phyloP scores from a whole-genome alignment of 1,284 basidiomycete genomes.

The Ustanciosporium gigantosporum region DNA sequence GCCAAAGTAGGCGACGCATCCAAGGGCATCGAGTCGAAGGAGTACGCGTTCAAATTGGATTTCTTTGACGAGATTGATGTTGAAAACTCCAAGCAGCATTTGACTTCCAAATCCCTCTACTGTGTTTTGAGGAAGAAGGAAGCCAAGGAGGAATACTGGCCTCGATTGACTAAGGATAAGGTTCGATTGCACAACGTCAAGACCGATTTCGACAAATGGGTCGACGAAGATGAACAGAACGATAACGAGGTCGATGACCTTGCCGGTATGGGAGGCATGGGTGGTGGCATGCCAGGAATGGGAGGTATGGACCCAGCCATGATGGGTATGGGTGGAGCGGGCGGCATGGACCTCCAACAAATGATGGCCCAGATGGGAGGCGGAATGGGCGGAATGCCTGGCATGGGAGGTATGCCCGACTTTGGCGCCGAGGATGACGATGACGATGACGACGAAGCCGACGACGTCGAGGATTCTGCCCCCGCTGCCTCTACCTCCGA shows the following conservation, averaged over 20 bases:
- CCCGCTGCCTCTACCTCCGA: slow-evolving; percentile 2
- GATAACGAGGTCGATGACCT: slow-evolving; percentile 39
- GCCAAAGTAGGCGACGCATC: slow-evolving; percentile 45
- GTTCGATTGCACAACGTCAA: slow-evolving; percentile 61
- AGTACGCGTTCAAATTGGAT: slow-evolving; percentile 56
- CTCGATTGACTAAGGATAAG: slow-evolving; percentile 61
- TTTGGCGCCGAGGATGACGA: slow-evolving; percentile 44
- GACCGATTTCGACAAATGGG: slow-evolving; percentile 62
- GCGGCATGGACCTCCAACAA: slow-evolving; percentile 28
- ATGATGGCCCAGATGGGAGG: slow-evolving; percentile 42
- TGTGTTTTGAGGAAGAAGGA: slow-evolving; percentile 58
- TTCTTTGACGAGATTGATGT: slow-evolving; percentile 59
- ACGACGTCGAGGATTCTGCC: slow-evolving; percentile 62
- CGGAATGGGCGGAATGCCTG: slow-evolving; percentile 18
- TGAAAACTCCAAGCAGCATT: slow-evolving; percentile 50
- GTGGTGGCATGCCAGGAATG: slow-evolving; percentile 63
- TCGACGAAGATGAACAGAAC: slow-evolving; percentile 61
- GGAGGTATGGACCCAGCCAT: slow-evolving; percentile 44
- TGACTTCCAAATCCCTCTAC: slow-evolving; percentile 58
- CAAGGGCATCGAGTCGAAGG: slow-evolving; percentile 51
- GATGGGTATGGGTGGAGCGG: slow-evolving; percentile 15
- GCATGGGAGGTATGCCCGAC: slow-evolving; percentile 22
- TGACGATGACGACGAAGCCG: slow-evolving; percentile 50
- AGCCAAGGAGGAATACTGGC: slow-evolving; percentile 59
- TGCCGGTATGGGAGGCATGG: slow-evolving; percentile 58